Base-by-base conservation (phyloP, 208 protist species). In the Leishmania mexicana region DNA sequence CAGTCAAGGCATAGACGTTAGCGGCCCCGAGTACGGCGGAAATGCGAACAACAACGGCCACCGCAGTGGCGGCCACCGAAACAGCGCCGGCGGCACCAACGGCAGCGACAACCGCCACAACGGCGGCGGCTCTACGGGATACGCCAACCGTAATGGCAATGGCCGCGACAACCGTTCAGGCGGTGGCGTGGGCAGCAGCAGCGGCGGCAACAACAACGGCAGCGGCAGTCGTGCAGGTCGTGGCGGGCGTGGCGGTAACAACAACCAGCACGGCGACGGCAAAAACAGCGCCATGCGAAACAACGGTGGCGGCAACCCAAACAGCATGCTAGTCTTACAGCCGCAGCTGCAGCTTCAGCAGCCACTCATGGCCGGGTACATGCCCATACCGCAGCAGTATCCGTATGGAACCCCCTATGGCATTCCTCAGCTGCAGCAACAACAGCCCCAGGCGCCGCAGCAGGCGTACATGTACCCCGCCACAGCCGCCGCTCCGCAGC, bases 11-110 rank as follows among this genome's bases (percentile, higher is more conserved):
- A 85, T 89, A 45, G 82, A 90, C 51, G 81, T 88, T 47, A 87
- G 83, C 78, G 81, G 78, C 78, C 80, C 84, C 53, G 86, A 88
- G 38, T 88, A 89, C 79, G 83, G 83, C 51, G 83, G 84, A 28
- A 76, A 40, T 68, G 75, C 79, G 57, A 86, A 81, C 75, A 78
- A 79, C 73, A 75, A 79, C 51, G 81, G 81, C 31, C 80, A 83
- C 75, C 80, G 81, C 60, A 76, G 62, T 13, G 80, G 80, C 80
- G 40, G 45, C 76, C 17, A 54, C 54, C 49, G 45, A 28, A 49
- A 21, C 75, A 67, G 13, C 57, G 54, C 72, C 24, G 76, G 67
- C 51, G n/a, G 45, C 81, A 64, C n/a, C 49, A 40, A 10, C 49
- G 49, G 40, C 75, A 81, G 42, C 75, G 54, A 76, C 76, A 75